Evolutionary conservation across 306 rosid species (phyloP).

Genomic region (barrel medic (Medicago truncatula)): DNA sequence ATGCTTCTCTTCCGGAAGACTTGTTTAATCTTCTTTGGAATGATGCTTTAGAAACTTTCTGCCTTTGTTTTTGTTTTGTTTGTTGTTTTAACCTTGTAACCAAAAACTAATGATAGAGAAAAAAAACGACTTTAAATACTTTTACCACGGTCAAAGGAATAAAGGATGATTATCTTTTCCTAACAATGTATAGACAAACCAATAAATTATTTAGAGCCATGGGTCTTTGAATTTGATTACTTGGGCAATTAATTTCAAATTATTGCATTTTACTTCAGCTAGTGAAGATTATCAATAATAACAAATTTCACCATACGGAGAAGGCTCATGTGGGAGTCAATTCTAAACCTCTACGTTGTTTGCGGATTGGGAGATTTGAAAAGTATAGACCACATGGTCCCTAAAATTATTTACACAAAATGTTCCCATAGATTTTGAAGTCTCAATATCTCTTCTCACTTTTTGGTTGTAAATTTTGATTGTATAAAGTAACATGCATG

Average conservation of each 20-base stretch:
- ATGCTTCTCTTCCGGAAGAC: too few relatives aligned
- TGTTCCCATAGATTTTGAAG: slow-evolving; percentile 14
- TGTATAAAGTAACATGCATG: background rate
- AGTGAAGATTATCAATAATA: slow-evolving; percentile 8
- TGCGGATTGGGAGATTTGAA: slow-evolving; percentile 45
- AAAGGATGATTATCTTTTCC: too few relatives aligned
- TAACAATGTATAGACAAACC: too few relatives aligned
- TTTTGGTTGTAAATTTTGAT: slow-evolving; percentile 18
- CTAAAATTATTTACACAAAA: slow-evolving; percentile 37
- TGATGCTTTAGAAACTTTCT: too few relatives aligned
- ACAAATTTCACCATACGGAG: background rate
- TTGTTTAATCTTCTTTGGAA: too few relatives aligned
- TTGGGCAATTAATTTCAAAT: background rate
- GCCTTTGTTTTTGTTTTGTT: too few relatives aligned
- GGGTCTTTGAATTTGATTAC: slow-evolving; percentile 17
- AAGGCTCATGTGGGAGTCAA: slow-evolving; percentile 33
- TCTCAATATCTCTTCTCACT: slow-evolving; percentile 13
- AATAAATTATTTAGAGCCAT: background rate
- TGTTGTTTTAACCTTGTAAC: too few relatives aligned
- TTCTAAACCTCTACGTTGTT: slow-evolving; percentile 30
- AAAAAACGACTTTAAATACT: too few relatives aligned
- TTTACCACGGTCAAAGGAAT: too few relatives aligned
- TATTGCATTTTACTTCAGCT: background rate
- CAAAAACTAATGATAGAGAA: too few relatives aligned
- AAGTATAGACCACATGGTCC: slow-evolving; percentile 31